These are phyloP conservation scores for Allomyces macrogynus DNA, from an alignment of 192 early-diverging fungal genomes.

Conservation along the genomic window DNA sequence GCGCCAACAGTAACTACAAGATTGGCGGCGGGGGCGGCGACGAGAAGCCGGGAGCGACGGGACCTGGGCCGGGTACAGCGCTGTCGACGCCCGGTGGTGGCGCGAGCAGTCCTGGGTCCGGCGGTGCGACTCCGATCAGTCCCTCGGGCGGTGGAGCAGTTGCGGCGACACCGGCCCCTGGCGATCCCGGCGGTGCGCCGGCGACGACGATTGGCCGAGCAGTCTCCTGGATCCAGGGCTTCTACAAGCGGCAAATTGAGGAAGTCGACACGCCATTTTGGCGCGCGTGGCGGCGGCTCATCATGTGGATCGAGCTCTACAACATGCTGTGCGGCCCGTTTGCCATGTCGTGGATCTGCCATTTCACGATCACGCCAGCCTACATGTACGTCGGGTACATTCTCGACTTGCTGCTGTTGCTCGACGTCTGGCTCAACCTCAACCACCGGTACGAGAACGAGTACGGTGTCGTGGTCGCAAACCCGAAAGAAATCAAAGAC, in stretches of 20 bases:
- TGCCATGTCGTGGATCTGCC: constrained; percentile 7
- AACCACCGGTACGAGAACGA: constrained; percentile 1
- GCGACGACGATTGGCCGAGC: no score
- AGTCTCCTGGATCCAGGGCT: neutral
- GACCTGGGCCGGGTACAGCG: no score
- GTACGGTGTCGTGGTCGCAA: constrained; percentile 5
- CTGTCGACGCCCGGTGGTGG: no score
- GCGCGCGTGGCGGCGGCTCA: neutral
- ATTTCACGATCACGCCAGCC: neutral
- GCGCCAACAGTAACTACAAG: no score
- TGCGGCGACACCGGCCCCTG: no score
- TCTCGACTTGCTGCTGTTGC: constrained; percentile 1
- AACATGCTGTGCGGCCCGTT: constrained; percentile 6
- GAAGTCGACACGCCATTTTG: neutral
- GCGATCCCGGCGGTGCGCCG: no score
- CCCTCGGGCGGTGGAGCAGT: no score
- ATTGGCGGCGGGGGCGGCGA: no score
- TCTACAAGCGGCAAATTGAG: neutral
- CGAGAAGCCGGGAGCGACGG: no score
- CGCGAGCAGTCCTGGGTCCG: no score
- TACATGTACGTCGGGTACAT: constrained; percentile 1
- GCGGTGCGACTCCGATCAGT: no score
- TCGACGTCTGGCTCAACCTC: constrained; percentile 1
- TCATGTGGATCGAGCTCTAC: constrained; percentile 3
- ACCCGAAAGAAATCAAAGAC: constrained; percentile 1